Base-by-base conservation (phyloP, 768 basidiomycete species). In the Leccinum barrowsii region DNA sequence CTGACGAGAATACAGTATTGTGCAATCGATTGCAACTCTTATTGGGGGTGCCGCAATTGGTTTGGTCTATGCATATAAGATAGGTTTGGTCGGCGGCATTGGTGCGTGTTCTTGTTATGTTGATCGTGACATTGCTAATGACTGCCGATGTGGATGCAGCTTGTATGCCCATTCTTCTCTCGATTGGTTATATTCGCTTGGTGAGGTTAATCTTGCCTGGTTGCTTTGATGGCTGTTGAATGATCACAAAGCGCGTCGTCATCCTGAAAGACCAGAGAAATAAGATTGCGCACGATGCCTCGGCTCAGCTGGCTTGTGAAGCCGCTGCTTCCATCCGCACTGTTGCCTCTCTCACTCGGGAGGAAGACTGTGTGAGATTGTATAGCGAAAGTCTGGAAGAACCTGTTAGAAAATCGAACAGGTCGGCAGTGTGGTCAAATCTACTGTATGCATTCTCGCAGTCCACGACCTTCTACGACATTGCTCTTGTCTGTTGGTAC, bases 241-340 rank as follows among this genome's bases (percentile, higher is more conserved):
- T 30, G 7, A 49, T 17, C 19, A 28, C 32, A 47, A 47, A 87
- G 79, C 86, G 83, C 35, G 89, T 96, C 47, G 93, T 97, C 59
- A 90, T 94, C 1, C 75, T 94, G 61, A 96, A 95, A 71, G 94
- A 91, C 66, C 84, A 90, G 67, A 71, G 77, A 61, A 94, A 92
- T 78, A 92, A 92, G 74, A 79, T 80, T 64, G 77, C 86, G 0
- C 92, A 98, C 67, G 90, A 87, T 65, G 74, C 73, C 4, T 92
- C 90, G 24, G 92, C 94, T 4, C 93, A 96, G 59, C 70, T 94
- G 21, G 94, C 94, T 46, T 94, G 93, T 64, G 95, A 98, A 72
- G 92, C 93, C 34, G 92, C 93, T 26, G 88, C 82, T 10, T 82
- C 95, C 11, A 95, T 98, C 65, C 83, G 91, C 34, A 97, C 95